Evolutionary conservation across 1,284 basidiomycete genomes (phyloP).

Genomic region (Leucoagaricus sp.): DNA sequence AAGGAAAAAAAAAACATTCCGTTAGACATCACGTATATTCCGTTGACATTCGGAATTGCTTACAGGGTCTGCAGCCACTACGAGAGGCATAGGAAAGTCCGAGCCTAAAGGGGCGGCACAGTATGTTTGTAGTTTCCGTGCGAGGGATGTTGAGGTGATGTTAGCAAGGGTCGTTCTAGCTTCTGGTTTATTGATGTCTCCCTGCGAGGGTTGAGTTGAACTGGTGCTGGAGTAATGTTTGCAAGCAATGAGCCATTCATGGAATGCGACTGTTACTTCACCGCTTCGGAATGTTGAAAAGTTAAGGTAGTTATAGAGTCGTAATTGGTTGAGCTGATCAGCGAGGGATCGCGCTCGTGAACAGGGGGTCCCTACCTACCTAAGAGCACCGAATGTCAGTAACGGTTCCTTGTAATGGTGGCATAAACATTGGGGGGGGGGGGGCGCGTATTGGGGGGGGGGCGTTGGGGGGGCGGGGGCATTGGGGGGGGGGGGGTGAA

Average conservation of each 20-base stretch:
- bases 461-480: too few relatives aligned
- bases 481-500: conserved; percentile 13
- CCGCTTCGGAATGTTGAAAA: conserved; percentile 27
- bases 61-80: conserved; percentile 36
- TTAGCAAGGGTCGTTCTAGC: background rate
- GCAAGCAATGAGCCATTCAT: conserved; percentile 37
- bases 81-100: conserved; percentile 26
- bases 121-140: conserved; percentile 4
- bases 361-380: conserved; percentile 29
- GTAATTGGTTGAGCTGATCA: background rate
- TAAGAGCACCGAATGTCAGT: conserved; percentile 15
- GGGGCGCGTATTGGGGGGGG: too few relatives aligned
- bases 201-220: background rate
- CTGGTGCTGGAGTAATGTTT: conserved; percentile 19
- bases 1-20: background rate
- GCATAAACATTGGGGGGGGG: background rate
- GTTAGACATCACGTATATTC: conserved; percentile 4
- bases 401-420: background rate
- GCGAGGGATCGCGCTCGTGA: background rate
- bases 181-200: background rate
- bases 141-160: background rate
- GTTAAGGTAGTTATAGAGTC: background rate
- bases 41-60: conserved; percentile 20
- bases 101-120: conserved; percentile 23
- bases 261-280: conserved; percentile 37